Evolutionary conservation across 2,329 filamentous ascomycete genomes (phyloP), one percentile per base, ranked within the genome.

Genomic region (Dactylellina cionopaga): DNA sequence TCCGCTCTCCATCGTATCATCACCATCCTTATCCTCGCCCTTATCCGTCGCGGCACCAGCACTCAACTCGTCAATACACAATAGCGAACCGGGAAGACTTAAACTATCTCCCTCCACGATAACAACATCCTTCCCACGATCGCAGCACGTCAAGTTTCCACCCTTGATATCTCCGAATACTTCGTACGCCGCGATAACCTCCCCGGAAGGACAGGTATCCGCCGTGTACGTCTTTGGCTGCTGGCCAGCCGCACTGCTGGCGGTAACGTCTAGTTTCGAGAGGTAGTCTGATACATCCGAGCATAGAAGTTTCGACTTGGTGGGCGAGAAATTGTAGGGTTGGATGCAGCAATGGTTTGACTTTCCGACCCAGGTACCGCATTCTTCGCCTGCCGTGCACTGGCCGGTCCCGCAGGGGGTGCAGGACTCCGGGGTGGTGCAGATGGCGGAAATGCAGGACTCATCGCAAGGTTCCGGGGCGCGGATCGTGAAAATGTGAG

Each of bases 401-500:
- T 43, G 27, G 5, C 63, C 63, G 25, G 24, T 35, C 2, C 63
- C 63, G 44, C 63, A 68, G 24, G 52, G 44, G 22, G 46, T 59
- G 44, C 63, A 68, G 41, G 24, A 39, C 7, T 25, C 63, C 4
- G 37, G 25, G 0, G 25, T 37, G 15, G 41, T 59, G 44, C 63
- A 68, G 52, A 52, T 43, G 29, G 29, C 46, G 13, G 46, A 37
- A 4, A 22, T 29, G 17, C 63, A 68, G 9, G 29, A n/a, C 10
- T 55, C 11, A 17, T 68, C 52, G 52, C 63, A 68, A 24, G 31
- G 22, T 43, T 68, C 63, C 4, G 63, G 63, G 9, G 31, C 52
- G 10, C 63, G 63, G 63, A 68, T 68, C 19, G 63, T 68, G 54
- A 68, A 68, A 19, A 17, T 37, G 52, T 68, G 52, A 5, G 63